Percentiles rank a stretch among this genome's conserved stretches.
phyloP scores from a whole-genome alignment of 257 asterid species.

The Penstemon barbatus region DNA sequence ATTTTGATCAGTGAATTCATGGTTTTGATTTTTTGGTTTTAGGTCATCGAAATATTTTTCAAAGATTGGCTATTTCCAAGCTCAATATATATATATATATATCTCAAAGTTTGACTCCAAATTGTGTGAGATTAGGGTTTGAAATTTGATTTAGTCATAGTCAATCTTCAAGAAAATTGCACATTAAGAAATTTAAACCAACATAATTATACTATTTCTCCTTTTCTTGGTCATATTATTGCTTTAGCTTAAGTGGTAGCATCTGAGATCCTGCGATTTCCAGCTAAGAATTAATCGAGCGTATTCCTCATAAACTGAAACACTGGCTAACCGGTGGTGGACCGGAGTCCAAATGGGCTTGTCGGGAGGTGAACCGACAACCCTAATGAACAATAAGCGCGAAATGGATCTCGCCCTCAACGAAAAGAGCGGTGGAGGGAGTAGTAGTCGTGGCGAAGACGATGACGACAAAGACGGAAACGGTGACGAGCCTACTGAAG shows the following conservation, averaged over 20 bases:
- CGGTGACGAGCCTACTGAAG: conserved; percentile 42
- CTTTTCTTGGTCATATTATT: too few relatives aligned
- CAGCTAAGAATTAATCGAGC: not conserved
- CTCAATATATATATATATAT: too few relatives aligned
- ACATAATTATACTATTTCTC: not conserved
- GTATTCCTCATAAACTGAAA: conserved; percentile 11
- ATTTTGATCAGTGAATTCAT: conserved; percentile 14
- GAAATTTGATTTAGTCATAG: not conserved
- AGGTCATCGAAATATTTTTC: not conserved
- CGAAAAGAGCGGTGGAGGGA: conserved; percentile 38
- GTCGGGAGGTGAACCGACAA: conserved; percentile 39
- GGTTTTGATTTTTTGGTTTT: conserved; percentile 4
- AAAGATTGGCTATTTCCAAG: not conserved
- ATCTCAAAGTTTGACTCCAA: too few relatives aligned
- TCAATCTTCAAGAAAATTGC: not conserved
- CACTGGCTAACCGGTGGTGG: conserved; percentile 48
- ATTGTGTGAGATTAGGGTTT: conserved; percentile 27
- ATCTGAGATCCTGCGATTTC: not conserved
- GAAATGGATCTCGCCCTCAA: conserved; percentile 36
- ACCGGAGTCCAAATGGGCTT: conserved; percentile 40
- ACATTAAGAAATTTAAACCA: not conserved
- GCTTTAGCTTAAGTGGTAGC: too few relatives aligned
- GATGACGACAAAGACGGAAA: conserved; percentile 33
- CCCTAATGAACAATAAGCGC: conserved; percentile 28
- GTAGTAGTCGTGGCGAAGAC: conserved; percentile 36